These are phyloP conservation scores for Trichoderma arundinaceum DNA, from an alignment of 2,329 filamentous ascomycete species.

Conservation along the genomic window DNA sequence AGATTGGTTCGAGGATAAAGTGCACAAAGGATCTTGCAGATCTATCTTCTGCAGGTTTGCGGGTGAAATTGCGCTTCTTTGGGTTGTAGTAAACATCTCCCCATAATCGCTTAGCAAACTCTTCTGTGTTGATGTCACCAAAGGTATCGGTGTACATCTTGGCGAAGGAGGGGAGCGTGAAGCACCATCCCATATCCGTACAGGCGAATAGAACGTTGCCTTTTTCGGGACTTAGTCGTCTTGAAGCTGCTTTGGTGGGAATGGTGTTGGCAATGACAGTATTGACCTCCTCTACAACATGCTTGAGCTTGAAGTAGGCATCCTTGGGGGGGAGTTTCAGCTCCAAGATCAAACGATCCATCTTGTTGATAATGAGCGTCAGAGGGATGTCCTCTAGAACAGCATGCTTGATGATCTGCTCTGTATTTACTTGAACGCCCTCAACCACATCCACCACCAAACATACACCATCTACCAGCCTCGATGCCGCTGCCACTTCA, in stretches of 20 bases:
- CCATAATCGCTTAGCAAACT: slow-evolving; percentile 88
- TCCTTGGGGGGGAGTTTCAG: slow-evolving; percentile 92
- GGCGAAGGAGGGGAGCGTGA: slow-evolving; percentile 90
- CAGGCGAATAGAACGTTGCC: slow-evolving; percentile 98
- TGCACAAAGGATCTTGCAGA: slow-evolving; percentile 89
- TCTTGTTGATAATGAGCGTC: slow-evolving; percentile 93
- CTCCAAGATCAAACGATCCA: slow-evolving; percentile 93
- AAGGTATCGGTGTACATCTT: slow-evolving; percentile 95
- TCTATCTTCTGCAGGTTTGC: slow-evolving; percentile 80
- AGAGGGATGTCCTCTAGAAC: slow-evolving; percentile 88
- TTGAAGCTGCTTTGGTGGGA: slow-evolving; percentile 78
- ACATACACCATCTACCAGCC: slow-evolving; percentile 89
- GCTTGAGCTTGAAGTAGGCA: slow-evolving; percentile 98
- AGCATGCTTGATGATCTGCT: slow-evolving; percentile 96
- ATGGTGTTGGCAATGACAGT: slow-evolving; percentile 88
- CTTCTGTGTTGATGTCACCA: slow-evolving; percentile 77
- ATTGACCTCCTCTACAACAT: slow-evolving; percentile 98
- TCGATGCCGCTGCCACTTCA: slow-evolving; percentile 86
- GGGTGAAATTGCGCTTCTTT: slow-evolving; percentile 84
- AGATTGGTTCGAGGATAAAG: slow-evolving; percentile 94
- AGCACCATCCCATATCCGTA: slow-evolving; percentile 94
- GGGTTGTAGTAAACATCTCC: slow-evolving; percentile 98
- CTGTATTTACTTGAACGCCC: slow-evolving; percentile 97
- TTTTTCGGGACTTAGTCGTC: slow-evolving; percentile 89
- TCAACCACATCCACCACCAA: slow-evolving; percentile 96